phyloP scores from a whole-genome alignment of 1,284 basidiomycete species.

The Cutaneotrichosporon sp. region DNA sequence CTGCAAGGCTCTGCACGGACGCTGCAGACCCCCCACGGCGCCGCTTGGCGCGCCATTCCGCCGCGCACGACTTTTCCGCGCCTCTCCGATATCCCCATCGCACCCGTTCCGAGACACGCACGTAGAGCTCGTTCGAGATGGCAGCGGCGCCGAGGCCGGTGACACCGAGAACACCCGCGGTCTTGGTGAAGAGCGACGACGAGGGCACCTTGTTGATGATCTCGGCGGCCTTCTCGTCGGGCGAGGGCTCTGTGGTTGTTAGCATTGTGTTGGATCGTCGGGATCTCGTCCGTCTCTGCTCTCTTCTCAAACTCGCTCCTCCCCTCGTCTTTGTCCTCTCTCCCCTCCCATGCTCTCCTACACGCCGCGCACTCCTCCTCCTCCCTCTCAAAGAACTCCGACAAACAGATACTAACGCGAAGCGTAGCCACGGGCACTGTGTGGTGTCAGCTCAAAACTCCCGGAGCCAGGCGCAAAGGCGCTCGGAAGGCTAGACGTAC shows the following conservation, averaged over 20 bases:
- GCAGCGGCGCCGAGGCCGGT: conserved; percentile 85
- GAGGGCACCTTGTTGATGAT: conserved; percentile 90
- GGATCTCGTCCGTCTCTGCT: background rate
- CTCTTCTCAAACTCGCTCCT: background rate
- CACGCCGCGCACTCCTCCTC: background rate
- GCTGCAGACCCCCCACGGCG: too few species aligned
- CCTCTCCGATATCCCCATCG: background rate
- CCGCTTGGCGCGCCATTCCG: background rate
- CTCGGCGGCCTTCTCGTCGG: conserved; percentile 81
- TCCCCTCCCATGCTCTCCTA: background rate
- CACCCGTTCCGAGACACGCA: conserved; percentile 24
- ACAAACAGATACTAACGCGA: conserved; percentile 28
- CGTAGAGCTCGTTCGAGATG: conserved; percentile 96
- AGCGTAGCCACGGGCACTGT: conserved; percentile 39
- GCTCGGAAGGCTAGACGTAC: background rate
- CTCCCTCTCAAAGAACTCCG: background rate
- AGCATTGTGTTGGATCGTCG: background rate
- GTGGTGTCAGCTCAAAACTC: background rate
- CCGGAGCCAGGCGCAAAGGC: background rate
- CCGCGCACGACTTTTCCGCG: background rate
- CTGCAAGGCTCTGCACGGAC: too few species aligned
- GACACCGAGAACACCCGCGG: conserved; percentile 83
- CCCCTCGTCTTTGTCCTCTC: background rate
- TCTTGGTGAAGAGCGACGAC: conserved; percentile 89
- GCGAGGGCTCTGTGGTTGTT: conserved; percentile 50